Base-by-base conservation (phyloP, 352 stramenopile genomes). In the Aphanomyces astaci region DNA sequence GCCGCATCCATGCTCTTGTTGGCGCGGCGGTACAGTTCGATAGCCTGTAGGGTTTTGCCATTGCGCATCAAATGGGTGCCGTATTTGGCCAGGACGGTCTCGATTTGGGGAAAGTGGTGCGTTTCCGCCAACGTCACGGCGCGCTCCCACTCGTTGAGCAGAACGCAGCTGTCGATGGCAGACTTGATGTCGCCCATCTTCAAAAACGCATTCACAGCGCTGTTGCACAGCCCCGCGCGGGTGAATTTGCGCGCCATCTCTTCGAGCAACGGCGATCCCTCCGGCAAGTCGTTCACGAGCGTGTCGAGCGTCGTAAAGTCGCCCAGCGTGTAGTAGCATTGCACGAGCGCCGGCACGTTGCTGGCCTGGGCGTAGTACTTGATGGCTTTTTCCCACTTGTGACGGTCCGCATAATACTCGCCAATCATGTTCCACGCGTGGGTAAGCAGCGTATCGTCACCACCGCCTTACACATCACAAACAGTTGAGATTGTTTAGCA, bases 21-120 rank as follows among this genome's bases (percentile, higher is more conserved):
- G 1, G 93, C 92, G 27, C 90, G 90, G 2, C 93, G 84, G 63
- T 96, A 98, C 0, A 98, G 76, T 75, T 98, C 92, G 55, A 98
- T 96, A 22, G 86, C 86, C 54, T 92, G 86, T 70, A 91, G 79
- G 0, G 82, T 94, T 55, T 98, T 92, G 28, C 87, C 88, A 51
- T 86, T 90, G 45, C 82, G 76, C 52, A 97, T 72, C 17, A 98
- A 73, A 36, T 96, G 78, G 24, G 76, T 89, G 7, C 88, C 89
- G 68, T 96, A 94, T 63, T 97, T 97, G 30, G 78, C 84, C 4
- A 98, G 66, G 9, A 98, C 78, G 55, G 94, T 94, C 72, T 98
- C 94, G 43, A 98, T 96, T 71, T 98, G 92, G 11, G 89, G 89
- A 63, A 96, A 98, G 64, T 96, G 81, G 76, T 97, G 88, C 70